Evolutionary conservation across 1,139 yeast genomes (phyloP).

Genomic region (Ogataea hybrid): DNA sequence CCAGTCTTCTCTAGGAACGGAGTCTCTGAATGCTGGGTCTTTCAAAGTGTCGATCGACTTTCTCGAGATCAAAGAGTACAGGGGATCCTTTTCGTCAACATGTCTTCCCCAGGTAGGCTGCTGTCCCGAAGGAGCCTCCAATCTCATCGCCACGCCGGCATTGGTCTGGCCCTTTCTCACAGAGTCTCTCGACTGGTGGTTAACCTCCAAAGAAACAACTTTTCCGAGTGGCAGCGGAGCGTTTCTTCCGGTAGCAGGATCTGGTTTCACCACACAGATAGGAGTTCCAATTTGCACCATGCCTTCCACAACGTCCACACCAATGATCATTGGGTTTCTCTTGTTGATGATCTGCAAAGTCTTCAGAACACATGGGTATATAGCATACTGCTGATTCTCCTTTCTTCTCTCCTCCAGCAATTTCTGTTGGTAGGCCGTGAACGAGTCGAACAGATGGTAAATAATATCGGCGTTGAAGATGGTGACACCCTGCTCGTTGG

Average conservation of each 20-base stretch:
- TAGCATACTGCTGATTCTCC: constrained; percentile 85
- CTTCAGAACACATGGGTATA: constrained; percentile 92
- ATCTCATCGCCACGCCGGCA: constrained; percentile 98
- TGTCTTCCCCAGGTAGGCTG: constrained; percentile 99
- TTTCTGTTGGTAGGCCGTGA: constrained; percentile 87
- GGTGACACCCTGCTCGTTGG: constrained; percentile 86
- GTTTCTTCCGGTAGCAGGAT: constrained; percentile 80
- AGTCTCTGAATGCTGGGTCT: constrained; percentile 95
- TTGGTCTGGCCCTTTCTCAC: constrained; percentile 95
- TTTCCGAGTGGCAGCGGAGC: constrained; percentile 75
- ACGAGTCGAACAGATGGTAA: constrained; percentile 93
- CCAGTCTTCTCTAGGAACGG: constrained; percentile 96
- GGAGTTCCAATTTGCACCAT: constrained; percentile 90
- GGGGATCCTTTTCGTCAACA: constrained; percentile 85
- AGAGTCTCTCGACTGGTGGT: constrained; percentile 75
- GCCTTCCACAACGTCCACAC: constrained; percentile 96
- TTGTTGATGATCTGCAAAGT: constrained; percentile 96
- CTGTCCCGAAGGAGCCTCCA: constrained; percentile 86
- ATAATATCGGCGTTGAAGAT: constrained; percentile 95
- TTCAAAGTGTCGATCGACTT: constrained; percentile 94
- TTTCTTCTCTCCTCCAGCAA: constrained; percentile 87
- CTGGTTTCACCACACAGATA: constrained; percentile 87
- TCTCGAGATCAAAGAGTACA: constrained; percentile 86
- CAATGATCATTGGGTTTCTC: constrained; percentile 98
- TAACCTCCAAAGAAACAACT: constrained; percentile 87